phyloP scores from a whole-genome alignment of 1,139 yeast species.

The Candida mesenterica region DNA sequence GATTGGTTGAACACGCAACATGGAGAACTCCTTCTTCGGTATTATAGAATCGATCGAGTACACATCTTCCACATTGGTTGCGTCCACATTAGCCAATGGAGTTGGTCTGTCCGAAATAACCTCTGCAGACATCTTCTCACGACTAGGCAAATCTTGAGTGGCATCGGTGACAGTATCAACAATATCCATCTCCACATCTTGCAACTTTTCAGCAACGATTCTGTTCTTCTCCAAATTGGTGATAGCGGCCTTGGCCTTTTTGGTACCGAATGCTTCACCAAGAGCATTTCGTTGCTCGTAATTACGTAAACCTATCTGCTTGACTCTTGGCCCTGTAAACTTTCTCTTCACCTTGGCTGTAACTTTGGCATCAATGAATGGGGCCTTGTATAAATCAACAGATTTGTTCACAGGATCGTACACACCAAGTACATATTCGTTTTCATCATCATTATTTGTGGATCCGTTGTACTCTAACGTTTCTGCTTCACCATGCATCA shows the following conservation, averaged over 20 bases:
- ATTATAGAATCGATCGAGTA: constrained; percentile 74
- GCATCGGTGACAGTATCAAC: constrained; percentile 73
- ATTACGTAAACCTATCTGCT: constrained; percentile 52
- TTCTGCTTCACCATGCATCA: constrained; percentile 77
- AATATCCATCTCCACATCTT: constrained; percentile 73
- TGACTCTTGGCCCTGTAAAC: constrained; percentile 60
- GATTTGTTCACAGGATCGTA: constrained; percentile 61
- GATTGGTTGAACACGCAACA: constrained; percentile 58
- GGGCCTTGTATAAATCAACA: constrained; percentile 62
- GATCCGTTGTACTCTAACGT: constrained; percentile 72
- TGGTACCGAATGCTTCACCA: constrained; percentile 97
- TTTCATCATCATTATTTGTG: constrained; percentile 39
- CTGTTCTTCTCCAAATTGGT: constrained; percentile 76
- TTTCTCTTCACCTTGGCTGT: constrained; percentile 52
- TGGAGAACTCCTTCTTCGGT: constrained; percentile 61
- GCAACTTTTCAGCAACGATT: constrained; percentile 79
- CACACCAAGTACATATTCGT: constrained; percentile 61
- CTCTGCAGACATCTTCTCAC: constrained; percentile 52
- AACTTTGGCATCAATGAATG: constrained; percentile 55
- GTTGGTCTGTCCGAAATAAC: constrained; percentile 74
- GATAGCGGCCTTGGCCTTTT: constrained; percentile 90
- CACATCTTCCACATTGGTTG: constrained; percentile 77
- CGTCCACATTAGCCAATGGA: constrained; percentile 72
- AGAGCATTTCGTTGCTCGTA: constrained; percentile 70
- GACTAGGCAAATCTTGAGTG: constrained; percentile 72